These are phyloP conservation scores for Candida sithepensis DNA, from an alignment of 805 yeast species.

Conservation along the genomic window DNA sequence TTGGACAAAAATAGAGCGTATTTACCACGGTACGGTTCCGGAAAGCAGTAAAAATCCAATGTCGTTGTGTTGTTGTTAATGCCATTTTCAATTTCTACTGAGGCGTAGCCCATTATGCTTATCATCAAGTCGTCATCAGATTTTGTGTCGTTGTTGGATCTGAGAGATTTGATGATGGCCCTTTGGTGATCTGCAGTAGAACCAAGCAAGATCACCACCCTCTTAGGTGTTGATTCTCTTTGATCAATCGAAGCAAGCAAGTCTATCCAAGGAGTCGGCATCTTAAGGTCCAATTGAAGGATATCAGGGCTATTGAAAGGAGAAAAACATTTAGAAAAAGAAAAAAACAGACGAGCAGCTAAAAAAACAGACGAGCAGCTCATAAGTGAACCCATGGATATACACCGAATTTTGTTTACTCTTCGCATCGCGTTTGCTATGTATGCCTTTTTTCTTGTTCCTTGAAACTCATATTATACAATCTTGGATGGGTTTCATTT, in stretches of 20 bases:
- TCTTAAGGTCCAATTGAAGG: too few relatives aligned
- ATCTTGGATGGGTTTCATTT: too few relatives aligned
- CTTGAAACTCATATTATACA: too few relatives aligned
- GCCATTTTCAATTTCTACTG: slow-evolving; percentile 4
- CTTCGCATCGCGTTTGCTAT: too few relatives aligned
- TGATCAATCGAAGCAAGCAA: slow-evolving; percentile 8
- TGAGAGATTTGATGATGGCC: slow-evolving; percentile 1
- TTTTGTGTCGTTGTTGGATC: background rate
- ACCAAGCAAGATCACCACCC: slow-evolving; percentile 10
- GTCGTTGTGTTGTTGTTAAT: too few relatives aligned
- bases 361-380: too few relatives aligned
- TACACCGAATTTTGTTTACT: too few relatives aligned
- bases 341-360: too few relatives aligned
- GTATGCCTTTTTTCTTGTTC: too few relatives aligned
- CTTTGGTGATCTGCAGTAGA: slow-evolving; percentile 4
- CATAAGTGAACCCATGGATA: too few relatives aligned
- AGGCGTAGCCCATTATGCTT: slow-evolving; percentile 11
- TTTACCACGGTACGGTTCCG: slow-evolving; percentile 1
- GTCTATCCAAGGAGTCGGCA: slow-evolving; percentile 2
- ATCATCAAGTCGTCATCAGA: background rate
- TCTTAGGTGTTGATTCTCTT: slow-evolving; percentile 1
- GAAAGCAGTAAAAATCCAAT: slow-evolving; percentile 9
- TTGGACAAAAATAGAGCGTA: background rate
- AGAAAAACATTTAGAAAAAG: too few relatives aligned
- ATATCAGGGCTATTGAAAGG: too few relatives aligned